Evolutionary conservation across 2,329 filamentous ascomycete genomes (phyloP).

Genomic region (Penicillium psychrosexuale): DNA sequence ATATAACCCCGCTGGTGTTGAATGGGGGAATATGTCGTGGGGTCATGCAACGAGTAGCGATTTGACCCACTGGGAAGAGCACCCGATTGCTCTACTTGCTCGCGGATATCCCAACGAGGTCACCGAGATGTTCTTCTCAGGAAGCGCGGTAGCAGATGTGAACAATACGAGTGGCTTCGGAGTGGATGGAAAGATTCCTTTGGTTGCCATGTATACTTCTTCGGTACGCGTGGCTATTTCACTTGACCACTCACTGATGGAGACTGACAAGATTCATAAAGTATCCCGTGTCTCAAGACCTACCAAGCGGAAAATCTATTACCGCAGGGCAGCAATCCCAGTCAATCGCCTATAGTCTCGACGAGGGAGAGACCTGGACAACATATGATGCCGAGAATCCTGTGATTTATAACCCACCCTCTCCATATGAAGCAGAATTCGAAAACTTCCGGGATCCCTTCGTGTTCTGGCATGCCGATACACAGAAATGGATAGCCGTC

Average conservation of each 20-base stretch:
- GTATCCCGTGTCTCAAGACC: conserved; percentile 21
- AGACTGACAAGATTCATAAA: conserved; percentile 1
- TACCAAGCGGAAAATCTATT: conserved; percentile 24
- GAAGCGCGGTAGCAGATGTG: conserved; percentile 57
- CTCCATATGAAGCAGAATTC: conserved; percentile 45
- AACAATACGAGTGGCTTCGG: conserved; percentile 68
- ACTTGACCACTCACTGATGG: neutral
- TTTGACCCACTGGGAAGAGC: conserved; percentile 61
- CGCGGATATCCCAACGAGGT: conserved; percentile 45
- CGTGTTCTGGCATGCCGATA: conserved; percentile 40
- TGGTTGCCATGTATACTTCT: conserved; percentile 60
- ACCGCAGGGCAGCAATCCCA: conserved; percentile 47
- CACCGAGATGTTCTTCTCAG: conserved; percentile 50
- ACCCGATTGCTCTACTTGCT: conserved; percentile 56
- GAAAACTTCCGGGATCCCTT: conserved; percentile 59
- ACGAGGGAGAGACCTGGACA: conserved; percentile 60
- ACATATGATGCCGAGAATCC: conserved; percentile 58
- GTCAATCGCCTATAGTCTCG: conserved; percentile 60
- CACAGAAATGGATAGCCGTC: conserved; percentile 23
- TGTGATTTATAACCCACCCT: conserved; percentile 51
- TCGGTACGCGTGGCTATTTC: conserved; percentile 21
- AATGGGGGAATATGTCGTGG: conserved; percentile 27
- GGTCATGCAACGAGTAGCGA: conserved; percentile 27
- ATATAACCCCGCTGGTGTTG: conserved; percentile 19
- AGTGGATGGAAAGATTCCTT: conserved; percentile 56